Evolutionary conservation across 208 protist genomes (phyloP), one percentile per base, ranked within the genome.

Genomic region (Acanthamoeba lenticulata): DNA sequence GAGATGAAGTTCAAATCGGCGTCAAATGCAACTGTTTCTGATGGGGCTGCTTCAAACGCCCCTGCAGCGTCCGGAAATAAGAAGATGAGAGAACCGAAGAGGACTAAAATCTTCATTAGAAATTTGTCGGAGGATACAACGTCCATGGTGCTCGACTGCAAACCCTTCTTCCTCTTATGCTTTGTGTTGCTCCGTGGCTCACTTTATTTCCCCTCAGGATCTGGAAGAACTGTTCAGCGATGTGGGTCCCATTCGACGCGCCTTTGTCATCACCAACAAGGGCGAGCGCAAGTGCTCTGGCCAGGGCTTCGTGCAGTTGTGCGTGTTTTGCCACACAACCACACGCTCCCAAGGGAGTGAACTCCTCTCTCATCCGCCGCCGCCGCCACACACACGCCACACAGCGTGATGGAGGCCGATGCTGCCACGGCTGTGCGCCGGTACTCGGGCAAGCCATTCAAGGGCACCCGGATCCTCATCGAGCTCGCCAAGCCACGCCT

Each of bases 151-250:
- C 11, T 38, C 67, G 11, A 40, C 27, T 77, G 15, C 15, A 77
- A 77, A 77, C 67, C 55, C 34, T 40, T 47, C 19, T 29, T 27
- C 38, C 42, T 83, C n/a, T 49, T 83, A 21, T 42, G 34, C 15
- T 7, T 32, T 47, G 9, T 57, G 19, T 60, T 88, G 15, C 55
- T 62, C 55, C 55, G 15, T 47, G 34, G 1, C n/a, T 88, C 9
- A 57, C 17, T 42, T 42, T 47, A 49, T 42, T 83, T 4, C 6
- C 9, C 11, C 13, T 5, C 9, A 91, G 55, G 52, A 91, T 32
- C 29, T 91, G 52, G 85, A 72, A 11, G 85, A 91, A 29, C 57
- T 91, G 4, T 91, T 91, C 40, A 72, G 85, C 38, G 85, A 91
- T 45, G 85, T 91, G 2, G 85, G 85, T 55, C 85, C 85, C 13